Conservation (phyloP, 108 stramenopile species). For the Hondaea fermentalgiana region DNA sequence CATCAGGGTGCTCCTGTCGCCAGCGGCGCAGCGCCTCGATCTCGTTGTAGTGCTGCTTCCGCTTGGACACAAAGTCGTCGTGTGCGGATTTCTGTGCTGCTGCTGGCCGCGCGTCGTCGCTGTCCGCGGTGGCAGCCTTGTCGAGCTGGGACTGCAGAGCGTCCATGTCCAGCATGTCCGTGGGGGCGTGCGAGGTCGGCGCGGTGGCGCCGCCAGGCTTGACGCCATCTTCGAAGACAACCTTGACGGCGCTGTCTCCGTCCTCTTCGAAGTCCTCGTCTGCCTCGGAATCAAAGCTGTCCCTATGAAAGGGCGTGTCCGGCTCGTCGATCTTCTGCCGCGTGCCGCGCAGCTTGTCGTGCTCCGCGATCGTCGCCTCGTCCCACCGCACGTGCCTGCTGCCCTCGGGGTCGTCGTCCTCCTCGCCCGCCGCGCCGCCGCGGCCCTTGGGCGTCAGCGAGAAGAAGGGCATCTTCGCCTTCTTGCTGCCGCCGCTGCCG, state of each 20-base stretch:
- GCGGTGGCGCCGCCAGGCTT: not conserved
- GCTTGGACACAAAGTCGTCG: constrained; percentile 31
- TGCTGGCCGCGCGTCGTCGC: not conserved
- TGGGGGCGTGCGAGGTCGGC: not conserved
- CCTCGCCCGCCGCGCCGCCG: not conserved
- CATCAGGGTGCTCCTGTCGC: constrained; percentile 20
- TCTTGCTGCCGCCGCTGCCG: not conserved
- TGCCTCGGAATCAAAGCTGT: constrained; percentile 7
- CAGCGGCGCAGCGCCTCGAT: constrained; percentile 31
- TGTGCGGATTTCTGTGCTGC: not conserved
- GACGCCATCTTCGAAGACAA: not conserved
- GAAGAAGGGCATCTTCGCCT: not conserved
- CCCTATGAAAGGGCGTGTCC: constrained; percentile 22
- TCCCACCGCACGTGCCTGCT: constrained; percentile 31
- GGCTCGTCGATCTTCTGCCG: constrained; percentile 43
- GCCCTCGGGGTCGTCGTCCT: not conserved
- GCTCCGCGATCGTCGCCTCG: constrained; percentile 44
- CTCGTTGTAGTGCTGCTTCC: constrained; percentile 41
- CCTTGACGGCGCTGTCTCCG: not conserved
- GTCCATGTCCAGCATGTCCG: not conserved
- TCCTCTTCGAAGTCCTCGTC: not conserved
- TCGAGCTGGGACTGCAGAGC: not conserved
- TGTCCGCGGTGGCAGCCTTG: not conserved
- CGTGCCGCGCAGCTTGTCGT: constrained; percentile 48
- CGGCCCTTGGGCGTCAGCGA: not conserved